Percentiles rank a stretch among this genome's conserved stretches.
These are phyloP conservation scores for Lipomyces spencermartinsiae DNA, from an alignment of 805 yeast species.

Conservation along the genomic window DNA sequence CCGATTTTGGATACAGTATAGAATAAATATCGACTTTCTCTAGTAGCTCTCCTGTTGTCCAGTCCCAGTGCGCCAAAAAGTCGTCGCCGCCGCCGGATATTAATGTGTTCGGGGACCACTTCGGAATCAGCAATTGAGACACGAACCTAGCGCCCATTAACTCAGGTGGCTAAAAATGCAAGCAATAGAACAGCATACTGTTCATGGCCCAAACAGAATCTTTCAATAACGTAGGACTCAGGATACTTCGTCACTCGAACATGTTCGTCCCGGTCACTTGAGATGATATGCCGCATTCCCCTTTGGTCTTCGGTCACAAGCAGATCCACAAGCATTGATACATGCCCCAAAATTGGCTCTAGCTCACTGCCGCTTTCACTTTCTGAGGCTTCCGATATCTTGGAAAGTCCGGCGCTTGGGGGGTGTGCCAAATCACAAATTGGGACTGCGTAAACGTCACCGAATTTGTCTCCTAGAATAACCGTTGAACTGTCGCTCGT, in stretches of 20 bases:
- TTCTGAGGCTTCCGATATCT: slow-evolving; percentile 43
- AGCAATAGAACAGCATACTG: slow-evolving; percentile 56
- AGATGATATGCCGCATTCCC: slow-evolving; percentile 62
- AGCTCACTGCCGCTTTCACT: slow-evolving; percentile 40
- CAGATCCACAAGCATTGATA: slow-evolving; percentile 91
- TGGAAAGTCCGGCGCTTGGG: slow-evolving; percentile 40
- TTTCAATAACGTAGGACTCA: slow-evolving; percentile 73
- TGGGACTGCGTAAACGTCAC: slow-evolving; percentile 80
- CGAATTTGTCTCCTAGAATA: slow-evolving; percentile 90
- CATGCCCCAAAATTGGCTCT: slow-evolving; percentile 89
- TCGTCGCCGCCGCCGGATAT: slow-evolving; percentile 94
- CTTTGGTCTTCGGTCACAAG: slow-evolving; percentile 53
- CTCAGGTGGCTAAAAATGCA: background rate
- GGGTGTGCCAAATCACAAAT: slow-evolving; percentile 45
- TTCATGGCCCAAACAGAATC: slow-evolving; percentile 84
- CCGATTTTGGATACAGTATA: slow-evolving; percentile 49
- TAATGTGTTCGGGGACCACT: slow-evolving; percentile 57
- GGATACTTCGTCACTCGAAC: slow-evolving; percentile 84
- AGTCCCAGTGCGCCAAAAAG: slow-evolving; percentile 75
- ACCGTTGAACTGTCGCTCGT: slow-evolving; percentile 58
- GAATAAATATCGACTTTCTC: slow-evolving; percentile 51
- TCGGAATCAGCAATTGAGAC: slow-evolving; percentile 65
- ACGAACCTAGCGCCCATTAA: slow-evolving; percentile 47
- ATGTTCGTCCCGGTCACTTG: slow-evolving; percentile 96
- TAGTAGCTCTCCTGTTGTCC: slow-evolving; percentile 63